Conservation (phyloP, 805 yeast species). For the Kluyveromyces siamensis region DNA sequence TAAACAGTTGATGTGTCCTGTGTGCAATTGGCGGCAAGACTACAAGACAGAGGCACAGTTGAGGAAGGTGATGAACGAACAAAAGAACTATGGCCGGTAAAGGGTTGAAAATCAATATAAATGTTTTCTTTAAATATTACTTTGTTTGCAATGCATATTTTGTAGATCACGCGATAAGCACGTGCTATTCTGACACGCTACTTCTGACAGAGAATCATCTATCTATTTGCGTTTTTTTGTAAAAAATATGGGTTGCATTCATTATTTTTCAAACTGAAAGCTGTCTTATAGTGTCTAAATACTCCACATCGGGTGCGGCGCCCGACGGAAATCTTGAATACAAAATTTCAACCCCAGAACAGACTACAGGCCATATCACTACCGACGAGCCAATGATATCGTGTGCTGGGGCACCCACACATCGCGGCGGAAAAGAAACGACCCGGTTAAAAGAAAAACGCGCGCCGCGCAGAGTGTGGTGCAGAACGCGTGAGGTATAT, state of each 20-base stretch:
- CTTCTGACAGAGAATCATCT: too few species aligned
- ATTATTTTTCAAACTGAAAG: background rate
- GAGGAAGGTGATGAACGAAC: slow-evolving; percentile 19
- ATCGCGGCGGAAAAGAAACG: background rate
- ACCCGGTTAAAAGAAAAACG: background rate
- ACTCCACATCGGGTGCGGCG: background rate
- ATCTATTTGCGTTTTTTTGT: too few species aligned
- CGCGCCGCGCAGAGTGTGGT: background rate
- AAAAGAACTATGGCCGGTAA: background rate
- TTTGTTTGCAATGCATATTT: too few species aligned
- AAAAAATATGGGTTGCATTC: too few species aligned
- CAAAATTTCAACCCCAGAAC: too few species aligned
- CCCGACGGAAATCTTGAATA: background rate
- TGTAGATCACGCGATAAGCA: too few species aligned
- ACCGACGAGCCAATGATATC: background rate
- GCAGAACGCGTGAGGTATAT: too few species aligned
- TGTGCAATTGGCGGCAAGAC: slow-evolving; percentile 42
- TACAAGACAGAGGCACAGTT: slow-evolving; percentile 25
- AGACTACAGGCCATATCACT: background rate
- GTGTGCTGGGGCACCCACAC: background rate
- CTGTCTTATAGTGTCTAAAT: background rate
- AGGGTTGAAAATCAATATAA: background rate
- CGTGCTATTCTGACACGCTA: too few species aligned
- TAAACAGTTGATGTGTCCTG: slow-evolving; percentile 41
- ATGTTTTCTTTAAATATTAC: background rate